These are phyloP conservation scores for Uronychia setigera DNA, from an alignment of 73 alveolate species.

Conservation along the genomic window DNA sequence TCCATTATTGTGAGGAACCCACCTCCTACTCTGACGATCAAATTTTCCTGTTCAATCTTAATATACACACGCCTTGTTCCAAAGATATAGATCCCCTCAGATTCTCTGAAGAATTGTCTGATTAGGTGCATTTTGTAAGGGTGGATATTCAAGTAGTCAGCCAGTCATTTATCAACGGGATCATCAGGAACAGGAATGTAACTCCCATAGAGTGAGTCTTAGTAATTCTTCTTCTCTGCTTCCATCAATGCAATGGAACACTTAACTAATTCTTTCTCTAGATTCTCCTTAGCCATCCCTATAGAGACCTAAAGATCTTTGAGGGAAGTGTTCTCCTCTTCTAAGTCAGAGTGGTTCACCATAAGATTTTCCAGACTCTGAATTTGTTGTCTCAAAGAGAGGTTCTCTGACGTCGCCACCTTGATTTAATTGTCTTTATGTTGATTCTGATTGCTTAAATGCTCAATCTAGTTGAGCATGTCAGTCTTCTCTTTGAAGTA, in stretches of 20 bases:
- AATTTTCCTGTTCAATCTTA: conserved; percentile 61
- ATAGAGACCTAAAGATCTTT: neutral
- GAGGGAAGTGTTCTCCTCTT: neutral
- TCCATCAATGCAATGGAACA: neutral
- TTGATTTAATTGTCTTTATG: neutral
- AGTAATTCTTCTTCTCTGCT: neutral
- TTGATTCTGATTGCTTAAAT: neutral
- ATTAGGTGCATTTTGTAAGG: conserved; percentile 29
- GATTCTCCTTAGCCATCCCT: neutral
- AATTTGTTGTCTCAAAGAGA: neutral
- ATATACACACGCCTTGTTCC: conserved; percentile 70
- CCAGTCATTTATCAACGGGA: conserved; percentile 61
- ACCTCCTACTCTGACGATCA: conserved; percentile 77
- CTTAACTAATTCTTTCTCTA: neutral
- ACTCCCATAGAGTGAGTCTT: neutral
- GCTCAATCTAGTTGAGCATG: neutral
- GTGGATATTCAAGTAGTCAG: conserved; percentile 47
- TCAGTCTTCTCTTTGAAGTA: neutral
- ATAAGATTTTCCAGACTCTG: neutral
- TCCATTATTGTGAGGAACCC: conserved; percentile 72
- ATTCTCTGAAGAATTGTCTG: conserved; percentile 56
- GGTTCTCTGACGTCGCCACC: neutral
- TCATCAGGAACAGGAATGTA: conserved; percentile 67
- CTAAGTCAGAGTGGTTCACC: neutral
- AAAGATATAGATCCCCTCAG: conserved; percentile 67